These are phyloP conservation scores for Triadica sebifera DNA, from an alignment of 345 rosid genomes.

Conservation along the genomic window DNA sequence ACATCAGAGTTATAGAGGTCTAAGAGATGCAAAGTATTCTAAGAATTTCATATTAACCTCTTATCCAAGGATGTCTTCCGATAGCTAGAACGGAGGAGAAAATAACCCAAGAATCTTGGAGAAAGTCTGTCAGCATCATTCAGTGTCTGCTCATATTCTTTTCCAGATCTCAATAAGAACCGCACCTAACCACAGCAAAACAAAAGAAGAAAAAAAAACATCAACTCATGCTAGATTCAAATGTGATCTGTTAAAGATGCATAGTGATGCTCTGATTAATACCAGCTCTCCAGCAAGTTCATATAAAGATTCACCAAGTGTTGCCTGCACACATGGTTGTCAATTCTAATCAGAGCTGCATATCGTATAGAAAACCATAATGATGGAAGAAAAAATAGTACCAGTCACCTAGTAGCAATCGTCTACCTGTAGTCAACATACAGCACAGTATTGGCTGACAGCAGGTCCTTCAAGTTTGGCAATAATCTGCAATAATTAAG, in stretches of 20 bases:
- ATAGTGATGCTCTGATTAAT: conserved; percentile 24
- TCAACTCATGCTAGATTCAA: conserved; percentile 8
- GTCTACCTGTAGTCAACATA: conserved; percentile 81
- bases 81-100: conserved; percentile 75
- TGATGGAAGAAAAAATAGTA: neutral
- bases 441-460: conserved; percentile 94
- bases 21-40: conserved; percentile 7
- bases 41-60: conserved; percentile 44
- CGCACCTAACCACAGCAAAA: conserved; percentile 70
- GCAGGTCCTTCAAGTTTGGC: conserved; percentile 98
- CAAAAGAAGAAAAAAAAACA: conserved; percentile 4
- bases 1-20: conserved; percentile 25
- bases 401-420: conserved; percentile 5
- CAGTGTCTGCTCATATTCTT: conserved; percentile 78
- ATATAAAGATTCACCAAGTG: conserved; percentile 90
- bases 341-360: conserved; percentile 28
- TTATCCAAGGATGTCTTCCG: conserved; percentile 69
- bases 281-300: conserved; percentile 99
- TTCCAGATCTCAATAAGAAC: conserved; percentile 94
- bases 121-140: conserved; percentile 72
- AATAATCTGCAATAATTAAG: conserved; percentile 59
- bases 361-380: conserved; percentile 8
- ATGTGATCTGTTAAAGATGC: conserved; percentile 9
- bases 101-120: conserved; percentile 83
- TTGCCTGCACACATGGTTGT: conserved; percentile 62